Base-by-base conservation (phyloP, 2,329 filamentous ascomycete genomes). In the Microsporum canis region DNA sequence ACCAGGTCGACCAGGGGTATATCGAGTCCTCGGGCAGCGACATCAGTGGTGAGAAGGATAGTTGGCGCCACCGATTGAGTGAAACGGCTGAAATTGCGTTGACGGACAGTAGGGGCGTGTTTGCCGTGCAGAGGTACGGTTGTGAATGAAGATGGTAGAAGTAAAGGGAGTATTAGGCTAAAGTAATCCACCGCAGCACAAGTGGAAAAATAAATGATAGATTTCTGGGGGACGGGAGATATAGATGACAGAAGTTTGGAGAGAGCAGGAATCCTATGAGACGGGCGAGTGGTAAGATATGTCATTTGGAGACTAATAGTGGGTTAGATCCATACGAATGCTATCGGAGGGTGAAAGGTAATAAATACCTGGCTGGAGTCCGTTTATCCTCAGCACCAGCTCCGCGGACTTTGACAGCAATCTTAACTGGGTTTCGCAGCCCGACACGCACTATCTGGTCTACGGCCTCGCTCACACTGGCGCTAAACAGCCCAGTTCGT, bases 111-210 rank as follows among this genome's bases (percentile, higher is more conserved):
- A 3, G 91, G 85, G 1, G 89, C 87, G 65, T 96, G 89, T 72
- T 97, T 96, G 39, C 94, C 94, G 69, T 99, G 94, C 0, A 99
- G 79, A 0, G 91, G 88, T 5, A 96, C 82, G 2, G 96, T 76
- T 0, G 82, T 77, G 68, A 89, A 89, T n/a, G 72, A 68, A 6
- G 80, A 73, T 0, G 88, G 87, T 0, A 99, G 77, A 4, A 96
- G 76, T 1, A 80, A 75, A 0, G 89, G 88, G 1, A 99, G 79
- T 4, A 95, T 78, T 66, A 90, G 83, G 63, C 91, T 85, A 71
- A 95, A 95, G 75, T 97, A 97, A 73, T 97, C 92, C 63, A 99
- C 94, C 0, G 89, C 88, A 36, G 91, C 91, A 72, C 94, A 96
- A 1, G 92, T 96, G 0, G 91, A 95, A 27, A 97, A 80, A 71